Conservation (phyloP, 305 asterid genomes). For the Fraxinus xanthoxyloides region DNA sequence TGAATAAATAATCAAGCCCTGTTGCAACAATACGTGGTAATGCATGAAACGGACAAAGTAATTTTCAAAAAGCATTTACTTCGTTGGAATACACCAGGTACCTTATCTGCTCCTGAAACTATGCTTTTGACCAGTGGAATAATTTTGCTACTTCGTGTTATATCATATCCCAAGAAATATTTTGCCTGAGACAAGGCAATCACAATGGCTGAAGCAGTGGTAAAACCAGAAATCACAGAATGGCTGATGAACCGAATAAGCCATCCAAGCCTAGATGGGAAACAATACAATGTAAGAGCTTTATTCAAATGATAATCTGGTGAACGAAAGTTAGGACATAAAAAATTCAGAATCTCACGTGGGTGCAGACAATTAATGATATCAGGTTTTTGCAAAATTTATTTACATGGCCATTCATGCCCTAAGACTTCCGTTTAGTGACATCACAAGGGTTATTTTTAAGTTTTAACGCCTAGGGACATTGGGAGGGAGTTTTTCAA, state of each 20-base stretch:
- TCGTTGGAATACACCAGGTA: conserved; percentile 28
- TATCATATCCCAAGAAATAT: conserved; percentile 88
- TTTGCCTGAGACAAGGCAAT: conserved; percentile 96
- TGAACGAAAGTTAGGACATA: neutral
- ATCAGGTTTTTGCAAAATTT: neutral
- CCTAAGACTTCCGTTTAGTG: neutral
- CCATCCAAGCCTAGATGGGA: conserved; percentile 90
- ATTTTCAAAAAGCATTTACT: neutral
- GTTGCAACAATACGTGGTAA: conserved; percentile 4
- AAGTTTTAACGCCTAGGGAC: neutral
- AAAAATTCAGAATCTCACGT: neutral
- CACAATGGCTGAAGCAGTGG: conserved; percentile 97
- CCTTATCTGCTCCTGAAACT: conserved; percentile 82
- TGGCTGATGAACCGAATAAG: conserved; percentile 97
- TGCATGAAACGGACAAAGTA: neutral
- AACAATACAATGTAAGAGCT: conserved; percentile 29
- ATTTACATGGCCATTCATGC: neutral
- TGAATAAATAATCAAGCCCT: conserved; percentile 3
- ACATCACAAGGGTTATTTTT: neutral
- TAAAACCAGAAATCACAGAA: conserved; percentile 99
- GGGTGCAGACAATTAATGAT: neutral
- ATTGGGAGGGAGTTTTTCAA: neutral
- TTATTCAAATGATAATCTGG: conserved; percentile 1
- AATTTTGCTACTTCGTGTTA: conserved; percentile 90
- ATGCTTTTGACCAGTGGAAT: conserved; percentile 84